Base-by-base conservation (phyloP, 2,329 filamentous ascomycete species). In the Cytospora paraplurivora region DNA sequence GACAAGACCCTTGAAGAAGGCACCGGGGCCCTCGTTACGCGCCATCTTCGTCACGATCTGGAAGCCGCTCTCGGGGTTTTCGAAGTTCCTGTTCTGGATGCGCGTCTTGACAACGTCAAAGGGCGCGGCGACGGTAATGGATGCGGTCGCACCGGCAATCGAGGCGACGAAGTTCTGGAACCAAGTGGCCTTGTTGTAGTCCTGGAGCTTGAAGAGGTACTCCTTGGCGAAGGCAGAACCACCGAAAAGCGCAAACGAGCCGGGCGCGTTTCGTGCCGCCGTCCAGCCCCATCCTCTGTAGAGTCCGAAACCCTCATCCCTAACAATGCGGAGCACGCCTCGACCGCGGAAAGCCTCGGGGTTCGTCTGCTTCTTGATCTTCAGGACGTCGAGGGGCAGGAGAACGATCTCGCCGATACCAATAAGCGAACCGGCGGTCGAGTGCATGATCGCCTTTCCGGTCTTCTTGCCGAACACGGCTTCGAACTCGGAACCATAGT, bases 361-460 rank as follows among this genome's bases (percentile, higher is more conserved):
- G 83, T 99, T 99, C 70, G 95, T 99, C 82, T 99, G 95, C 72
- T 95, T 89, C 86, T 99, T 99, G 82, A 99, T 99, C 86, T 99
- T 99, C 68, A 99, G 86, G 47, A 99, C 94, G 72, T 99, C 95
- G 66, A 99, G 87, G 50, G 95, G 95, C 49, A 99, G 86, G 35
- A 99, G 86, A 64, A 99, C 86, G 69, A 99, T 96, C 81, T 99
- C 95, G 74, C 95, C 95, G 72, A 99, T 97, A 72, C 95, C 95
- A 73, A 99, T 96, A 73, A 99, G 75, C 80, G 91, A 92, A 82
- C 95, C 95, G 67, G 95, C 95, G 58, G 92, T 96, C 27, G 95
- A 97, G 80, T 97, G 92, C 90, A 99, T 90, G 72, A 99, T 93
- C 15, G 95, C 94, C 84, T 99, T 98, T 77, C 95, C 95, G 44